Evolutionary conservation across 192 early-diverging fungal genomes (phyloP).

Genomic region (Mortierella alpina): DNA sequence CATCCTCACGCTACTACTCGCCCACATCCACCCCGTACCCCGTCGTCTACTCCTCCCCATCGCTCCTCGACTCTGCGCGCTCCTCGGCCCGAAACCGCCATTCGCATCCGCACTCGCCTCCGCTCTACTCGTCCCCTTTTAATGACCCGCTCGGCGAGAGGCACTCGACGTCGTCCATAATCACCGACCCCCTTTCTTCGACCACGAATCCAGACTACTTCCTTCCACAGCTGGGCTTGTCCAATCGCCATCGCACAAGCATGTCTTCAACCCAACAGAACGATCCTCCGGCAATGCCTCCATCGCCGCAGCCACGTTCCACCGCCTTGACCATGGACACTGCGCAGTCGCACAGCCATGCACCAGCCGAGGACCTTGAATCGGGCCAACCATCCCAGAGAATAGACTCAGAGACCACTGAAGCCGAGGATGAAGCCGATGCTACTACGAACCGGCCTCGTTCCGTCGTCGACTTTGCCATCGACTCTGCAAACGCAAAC

Average conservation of each 20-base stretch:
- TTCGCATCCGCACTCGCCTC: not conserved
- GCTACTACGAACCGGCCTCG: constrained; percentile 22
- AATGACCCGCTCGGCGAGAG: not conserved
- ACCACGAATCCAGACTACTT: too few species aligned
- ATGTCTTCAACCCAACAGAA: too few species aligned
- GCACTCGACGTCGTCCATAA: too few species aligned
- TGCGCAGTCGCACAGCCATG: not conserved
- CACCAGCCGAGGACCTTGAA: not conserved
- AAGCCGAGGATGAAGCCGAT: not conserved
- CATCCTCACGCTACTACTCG: constrained; percentile 12
- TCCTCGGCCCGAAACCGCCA: not conserved
- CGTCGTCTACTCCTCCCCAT: constrained; percentile 29
- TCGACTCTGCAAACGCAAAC: constrained; percentile 26
- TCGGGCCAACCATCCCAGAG: not conserved
- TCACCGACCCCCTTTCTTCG: not conserved
- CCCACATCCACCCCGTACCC: constrained; percentile 25
- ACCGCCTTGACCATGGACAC: not conserved
- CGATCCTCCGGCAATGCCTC: too few species aligned
- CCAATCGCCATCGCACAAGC: too few species aligned
- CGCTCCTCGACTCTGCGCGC: constrained; percentile 27
- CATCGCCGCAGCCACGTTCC: too few species aligned
- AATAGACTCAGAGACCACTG: not conserved
- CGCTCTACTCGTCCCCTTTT: constrained; percentile 8
- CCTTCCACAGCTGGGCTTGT: too few species aligned
- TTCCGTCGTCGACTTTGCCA: constrained; percentile 31